Evolutionary conservation across 495 filamentous ascomycete species (phyloP), one percentile per base, ranked within the genome.

Genomic region (Rhizodiscina lignyota): DNA sequence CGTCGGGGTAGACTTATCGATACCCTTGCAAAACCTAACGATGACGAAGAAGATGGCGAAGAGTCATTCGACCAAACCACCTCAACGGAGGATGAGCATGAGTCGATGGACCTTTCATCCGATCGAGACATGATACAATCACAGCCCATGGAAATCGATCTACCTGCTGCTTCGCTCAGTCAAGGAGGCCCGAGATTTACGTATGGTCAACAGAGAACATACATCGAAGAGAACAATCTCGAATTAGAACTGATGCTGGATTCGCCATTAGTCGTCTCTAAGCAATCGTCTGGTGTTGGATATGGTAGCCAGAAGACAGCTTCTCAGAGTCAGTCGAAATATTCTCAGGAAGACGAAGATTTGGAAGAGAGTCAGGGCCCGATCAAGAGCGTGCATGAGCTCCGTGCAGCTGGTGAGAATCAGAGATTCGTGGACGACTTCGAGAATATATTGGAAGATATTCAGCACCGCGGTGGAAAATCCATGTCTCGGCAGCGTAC

Each of bases 301-400:
- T 27, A 39, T 21, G 41, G 49, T 5, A 4, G 10, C 5, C 21
- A 21, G 8, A 10, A 32, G 2, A 33, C 34, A 11, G 5, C 8
- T 8, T 11, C n/a, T n/a, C n/a, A n/a, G n/a, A n/a, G n/a, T n/a
- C n/a, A n/a, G n/a, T n/a, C n/a, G n/a, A n/a, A n/a, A n/a, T n/a
- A n/a, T n/a, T n/a, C n/a, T n/a, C n/a, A n/a, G n/a, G n/a, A n/a
- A 12, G 71, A 76, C n/a, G 64, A 68, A 11, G 64, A 66, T 4
- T 57, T 54, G 20, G 50, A 63, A 19, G 66, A 65, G 34, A 43
- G 30, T 8, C 20, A 36, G 26, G 48, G 44, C 38, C 23, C 24
- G n/a, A 75, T 94, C 38, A 72, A 78, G 32, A 89, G 76, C 42
- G 79, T 94, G 22, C 85, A 96, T 49, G 89, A 97, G 52, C 63